Conservation (phyloP, 1,284 basidiomycete genomes). For the Ustilago tritici region DNA sequence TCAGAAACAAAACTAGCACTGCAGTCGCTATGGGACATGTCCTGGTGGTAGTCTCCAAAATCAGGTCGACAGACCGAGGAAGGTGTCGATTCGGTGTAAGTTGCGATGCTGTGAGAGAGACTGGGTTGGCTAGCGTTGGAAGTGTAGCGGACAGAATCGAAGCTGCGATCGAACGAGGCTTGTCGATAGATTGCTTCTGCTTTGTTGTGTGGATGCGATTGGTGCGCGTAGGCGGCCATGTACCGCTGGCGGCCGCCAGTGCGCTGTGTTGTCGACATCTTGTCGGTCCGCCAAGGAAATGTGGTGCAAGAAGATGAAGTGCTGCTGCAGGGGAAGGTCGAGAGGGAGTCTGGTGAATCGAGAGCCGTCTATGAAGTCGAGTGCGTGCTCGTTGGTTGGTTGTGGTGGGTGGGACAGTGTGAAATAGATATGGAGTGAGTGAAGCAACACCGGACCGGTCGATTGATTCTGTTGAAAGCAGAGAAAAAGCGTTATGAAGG, state of each 20-base stretch:
- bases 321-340: not conserved
- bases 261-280: conserved; percentile 24
- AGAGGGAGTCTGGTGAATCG: no score
- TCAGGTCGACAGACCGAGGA: conserved; percentile 41
- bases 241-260: conserved; percentile 15
- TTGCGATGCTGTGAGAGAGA: conserved; percentile 44
- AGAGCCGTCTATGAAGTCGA: conserved; percentile 3
- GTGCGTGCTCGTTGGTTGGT: not conserved
- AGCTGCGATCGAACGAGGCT: conserved; percentile 24
- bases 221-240: conserved; percentile 4
- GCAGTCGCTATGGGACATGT: conserved; percentile 30
- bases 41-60: conserved; percentile 27
- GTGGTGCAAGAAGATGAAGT: not conserved
- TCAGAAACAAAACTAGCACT: conserved; percentile 32
- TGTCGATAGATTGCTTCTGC: conserved; percentile 28
- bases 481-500: not conserved
- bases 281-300: not conserved
- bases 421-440: not conserved
- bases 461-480: not conserved
- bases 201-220: conserved; percentile 3
- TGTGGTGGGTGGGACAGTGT: conserved; percentile 2
- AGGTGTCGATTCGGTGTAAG: conserved; percentile 39
- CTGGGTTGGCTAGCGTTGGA: conserved; percentile 47
- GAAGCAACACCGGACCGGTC: conserved; percentile 2
- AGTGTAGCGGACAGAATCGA: conserved; percentile 32